Base-by-base conservation (phyloP, 345 rosid species). In the Eucalyptus virginea region DNA sequence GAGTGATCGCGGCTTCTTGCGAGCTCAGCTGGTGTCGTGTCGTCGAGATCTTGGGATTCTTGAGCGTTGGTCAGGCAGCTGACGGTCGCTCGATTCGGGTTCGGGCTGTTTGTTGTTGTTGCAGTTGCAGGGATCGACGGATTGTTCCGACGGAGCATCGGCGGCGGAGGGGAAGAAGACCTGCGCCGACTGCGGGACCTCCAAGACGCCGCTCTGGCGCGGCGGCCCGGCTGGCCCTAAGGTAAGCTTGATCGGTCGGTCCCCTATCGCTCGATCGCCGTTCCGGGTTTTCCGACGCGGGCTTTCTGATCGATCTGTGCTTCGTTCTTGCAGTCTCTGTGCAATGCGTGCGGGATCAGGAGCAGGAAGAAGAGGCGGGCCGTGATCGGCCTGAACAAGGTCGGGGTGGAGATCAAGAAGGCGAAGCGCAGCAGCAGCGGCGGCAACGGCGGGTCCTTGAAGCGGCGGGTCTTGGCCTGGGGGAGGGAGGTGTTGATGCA, bases 221-320 rank as follows among this genome's bases (percentile, higher is more conserved):
- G 94, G 94, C 21, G 95, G 95, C 17, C 95, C 95, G 7, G 93
- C 95, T 37, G 95, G 95, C 5, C 95, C 95, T 23, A 94, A 94
- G 95, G 95, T 93, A 87, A 77, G 47, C 47, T 54, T 4, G 60
- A 50, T 50, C 47, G 56, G 37, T 42, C 51, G 67, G 40, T 52
- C 65, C 32, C 42, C 2, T n/a, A n/a, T 18, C 17, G 34, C 40
- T 37, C 52, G 60, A 23, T 72, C 44, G 30, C 85, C 6, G 23
- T 42, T 56, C 24, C 67, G 11, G 21, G 6, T 32, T 69, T 6
- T 44, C 24, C 30, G 62, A 34, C 86, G n/a, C 42, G n/a, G n/a
- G 51, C 28, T 6, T 1, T 0, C 1, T 24, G 56, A 88, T 81
- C 67, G 81, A 42, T 58, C 72, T 56, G 52, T 30, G 62, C 69